A percentile compares a stretch with the other conserved stretches of the same genome.
phyloP scores from a whole-genome alignment of 1,284 basidiomycete species.

The Microbotryum silenes-acaulis region DNA sequence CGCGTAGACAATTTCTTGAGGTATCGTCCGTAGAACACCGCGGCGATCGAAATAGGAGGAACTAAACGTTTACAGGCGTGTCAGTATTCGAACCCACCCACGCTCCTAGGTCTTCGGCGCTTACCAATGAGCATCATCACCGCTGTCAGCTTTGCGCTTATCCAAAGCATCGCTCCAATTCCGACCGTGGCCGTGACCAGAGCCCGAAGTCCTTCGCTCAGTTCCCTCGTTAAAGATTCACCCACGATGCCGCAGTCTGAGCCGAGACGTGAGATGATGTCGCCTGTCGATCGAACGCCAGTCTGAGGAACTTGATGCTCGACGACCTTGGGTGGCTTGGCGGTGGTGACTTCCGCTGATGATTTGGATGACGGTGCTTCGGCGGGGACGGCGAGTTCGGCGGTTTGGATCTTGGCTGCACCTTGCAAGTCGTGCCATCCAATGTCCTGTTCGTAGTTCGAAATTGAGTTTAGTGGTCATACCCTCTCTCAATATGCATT shows the following conservation, averaged over 20 bases:
- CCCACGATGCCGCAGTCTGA: slow-evolving; percentile 92
- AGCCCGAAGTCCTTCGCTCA: slow-evolving; percentile 81
- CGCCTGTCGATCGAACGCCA: slow-evolving; percentile 86
- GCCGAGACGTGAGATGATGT: slow-evolving; percentile 83
- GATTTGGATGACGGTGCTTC: background rate
- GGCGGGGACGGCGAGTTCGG: slow-evolving; percentile 1
- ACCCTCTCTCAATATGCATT: background rate
- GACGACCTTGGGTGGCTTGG: background rate
- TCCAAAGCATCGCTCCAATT: slow-evolving; percentile 92
- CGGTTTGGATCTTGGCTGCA: background rate
- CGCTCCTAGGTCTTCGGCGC: background rate
- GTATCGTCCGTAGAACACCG: slow-evolving; percentile 93
- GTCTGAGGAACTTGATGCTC: slow-evolving; percentile 49
- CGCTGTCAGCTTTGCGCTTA: slow-evolving; percentile 80
- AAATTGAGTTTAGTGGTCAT: too few relatives aligned
- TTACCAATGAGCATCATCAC: slow-evolving; percentile 65
- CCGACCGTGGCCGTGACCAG: slow-evolving; percentile 83
- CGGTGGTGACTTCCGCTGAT: background rate
- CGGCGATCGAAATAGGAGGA: slow-evolving; percentile 89
- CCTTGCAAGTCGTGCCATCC: slow-evolving; percentile 37
- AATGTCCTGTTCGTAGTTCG: slow-evolving; percentile 22
- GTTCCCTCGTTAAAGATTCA: slow-evolving; percentile 82
- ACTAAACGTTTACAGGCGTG: slow-evolving; percentile 77
- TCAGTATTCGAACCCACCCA: slow-evolving; percentile 62
- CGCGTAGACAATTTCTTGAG: slow-evolving; percentile 81